Conservation (phyloP, 192 early-diverging fungal genomes). For the Backusella parvicylindrica region DNA sequence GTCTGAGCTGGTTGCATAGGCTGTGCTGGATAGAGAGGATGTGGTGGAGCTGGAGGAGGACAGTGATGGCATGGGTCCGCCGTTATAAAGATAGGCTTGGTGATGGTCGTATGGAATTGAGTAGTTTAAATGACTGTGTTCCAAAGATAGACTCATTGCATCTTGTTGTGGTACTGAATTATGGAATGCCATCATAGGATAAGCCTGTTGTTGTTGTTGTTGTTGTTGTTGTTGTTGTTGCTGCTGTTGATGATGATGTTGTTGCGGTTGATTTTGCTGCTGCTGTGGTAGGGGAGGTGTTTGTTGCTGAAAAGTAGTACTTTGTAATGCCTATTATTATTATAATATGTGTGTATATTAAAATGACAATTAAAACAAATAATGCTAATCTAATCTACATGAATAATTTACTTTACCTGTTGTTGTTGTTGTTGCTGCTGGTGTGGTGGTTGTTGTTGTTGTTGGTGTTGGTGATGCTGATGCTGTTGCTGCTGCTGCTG, state of each 20-base stretch:
- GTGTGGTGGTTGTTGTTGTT: background rate
- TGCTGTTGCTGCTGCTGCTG: background rate
- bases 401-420: background rate
- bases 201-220: background rate
- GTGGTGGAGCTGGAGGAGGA: background rate
- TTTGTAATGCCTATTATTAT: background rate
- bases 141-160: background rate
- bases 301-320: background rate
- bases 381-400: background rate
- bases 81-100: slow-evolving; percentile 7
- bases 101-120: background rate
- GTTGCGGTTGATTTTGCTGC: background rate
- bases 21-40: background rate
- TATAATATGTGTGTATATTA: background rate
- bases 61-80: background rate
- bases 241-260: background rate
- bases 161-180: background rate
- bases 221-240: background rate
- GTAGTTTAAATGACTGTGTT: background rate
- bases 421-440: background rate
- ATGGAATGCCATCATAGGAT: slow-evolving; percentile 13
- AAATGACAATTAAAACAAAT: background rate
- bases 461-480: background rate
- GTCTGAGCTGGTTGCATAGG: background rate
- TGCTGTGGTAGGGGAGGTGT: background rate